These are phyloP conservation scores for Lasiodiplodia citricola DNA, from an alignment of 2,329 filamentous ascomycete species.

Conservation along the genomic window DNA sequence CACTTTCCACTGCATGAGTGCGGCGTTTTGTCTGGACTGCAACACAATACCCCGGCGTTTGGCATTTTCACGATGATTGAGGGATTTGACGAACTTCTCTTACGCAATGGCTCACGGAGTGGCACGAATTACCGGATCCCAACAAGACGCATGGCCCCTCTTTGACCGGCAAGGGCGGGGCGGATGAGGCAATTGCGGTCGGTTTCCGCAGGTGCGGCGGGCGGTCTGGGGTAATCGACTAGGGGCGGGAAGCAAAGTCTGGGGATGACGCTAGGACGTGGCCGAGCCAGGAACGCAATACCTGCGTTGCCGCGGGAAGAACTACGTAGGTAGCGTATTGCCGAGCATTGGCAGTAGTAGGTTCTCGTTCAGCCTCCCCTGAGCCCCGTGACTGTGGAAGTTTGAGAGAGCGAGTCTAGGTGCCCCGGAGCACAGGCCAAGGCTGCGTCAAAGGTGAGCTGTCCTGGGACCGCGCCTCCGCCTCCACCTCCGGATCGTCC, in stretches of 20 bases:
- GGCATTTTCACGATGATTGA: constrained; percentile 18
- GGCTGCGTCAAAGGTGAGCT: neutral
- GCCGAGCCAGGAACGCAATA: constrained; percentile 14
- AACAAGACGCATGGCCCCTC: constrained; percentile 5
- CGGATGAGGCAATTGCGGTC: constrained; percentile 7
- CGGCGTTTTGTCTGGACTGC: constrained; percentile 25
- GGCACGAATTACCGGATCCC: constrained; percentile 14
- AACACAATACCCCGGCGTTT: constrained; percentile 28
- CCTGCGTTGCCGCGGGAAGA: constrained; percentile 11
- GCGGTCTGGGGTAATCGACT: constrained; percentile 12
- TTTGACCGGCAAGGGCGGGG: constrained; percentile 10
- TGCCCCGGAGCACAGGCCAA: neutral
- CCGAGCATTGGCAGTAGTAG: constrained; percentile 2
- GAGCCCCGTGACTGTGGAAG: constrained; percentile 2
- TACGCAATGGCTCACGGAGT: constrained; percentile 13
- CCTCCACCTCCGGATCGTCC: constrained; percentile 14
- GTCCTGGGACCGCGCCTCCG: neutral
- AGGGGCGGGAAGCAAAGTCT: constrained; percentile 19
- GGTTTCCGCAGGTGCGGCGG: neutral
- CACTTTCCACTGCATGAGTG: constrained; percentile 19
- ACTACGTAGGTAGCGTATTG: constrained; percentile 19
- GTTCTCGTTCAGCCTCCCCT: constrained; percentile 15
- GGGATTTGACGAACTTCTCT: constrained; percentile 21
- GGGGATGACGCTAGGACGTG: constrained; percentile 19
- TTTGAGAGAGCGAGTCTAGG: neutral